Evolutionary conservation across 2,329 filamentous ascomycete genomes (phyloP).

Genomic region (Amauroascus verrucosus): DNA sequence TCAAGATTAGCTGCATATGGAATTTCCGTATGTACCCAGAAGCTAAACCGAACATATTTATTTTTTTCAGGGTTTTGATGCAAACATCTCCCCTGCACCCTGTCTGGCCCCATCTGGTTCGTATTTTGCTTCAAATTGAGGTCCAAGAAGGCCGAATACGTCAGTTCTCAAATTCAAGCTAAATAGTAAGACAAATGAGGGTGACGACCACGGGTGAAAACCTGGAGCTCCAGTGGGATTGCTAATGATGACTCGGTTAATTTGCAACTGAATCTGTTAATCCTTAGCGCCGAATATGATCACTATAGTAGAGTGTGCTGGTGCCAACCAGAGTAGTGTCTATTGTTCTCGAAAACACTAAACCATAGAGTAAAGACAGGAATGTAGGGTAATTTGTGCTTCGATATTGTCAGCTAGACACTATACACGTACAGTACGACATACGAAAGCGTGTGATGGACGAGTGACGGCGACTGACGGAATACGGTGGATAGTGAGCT

Average conservation of each 20-base stretch:
- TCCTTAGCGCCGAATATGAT: neutral
- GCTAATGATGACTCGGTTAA: neutral
- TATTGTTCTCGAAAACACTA: too few species aligned
- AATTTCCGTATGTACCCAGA: neutral
- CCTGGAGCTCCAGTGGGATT: neutral
- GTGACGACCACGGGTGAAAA: neutral
- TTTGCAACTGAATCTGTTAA: neutral
- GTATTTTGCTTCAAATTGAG: neutral
- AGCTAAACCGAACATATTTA: neutral
- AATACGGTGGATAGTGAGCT: neutral
- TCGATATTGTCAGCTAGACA: too few species aligned
- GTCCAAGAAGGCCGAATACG: neutral
- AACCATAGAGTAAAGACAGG: too few species aligned
- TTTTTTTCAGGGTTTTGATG: neutral
- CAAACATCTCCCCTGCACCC: neutral
- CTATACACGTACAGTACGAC: too few species aligned
- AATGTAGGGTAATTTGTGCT: too few species aligned
- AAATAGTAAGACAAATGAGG: neutral
- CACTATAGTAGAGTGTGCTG: too few species aligned
- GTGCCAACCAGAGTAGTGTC: too few species aligned
- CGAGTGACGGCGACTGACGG: neutral
- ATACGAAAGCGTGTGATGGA: too few species aligned
- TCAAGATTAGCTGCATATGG: neutral
- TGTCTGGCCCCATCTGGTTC: neutral
- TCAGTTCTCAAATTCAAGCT: neutral